Base-by-base conservation (phyloP, 2,329 filamentous ascomycete genomes). In the Fusarium transvaalense region DNA sequence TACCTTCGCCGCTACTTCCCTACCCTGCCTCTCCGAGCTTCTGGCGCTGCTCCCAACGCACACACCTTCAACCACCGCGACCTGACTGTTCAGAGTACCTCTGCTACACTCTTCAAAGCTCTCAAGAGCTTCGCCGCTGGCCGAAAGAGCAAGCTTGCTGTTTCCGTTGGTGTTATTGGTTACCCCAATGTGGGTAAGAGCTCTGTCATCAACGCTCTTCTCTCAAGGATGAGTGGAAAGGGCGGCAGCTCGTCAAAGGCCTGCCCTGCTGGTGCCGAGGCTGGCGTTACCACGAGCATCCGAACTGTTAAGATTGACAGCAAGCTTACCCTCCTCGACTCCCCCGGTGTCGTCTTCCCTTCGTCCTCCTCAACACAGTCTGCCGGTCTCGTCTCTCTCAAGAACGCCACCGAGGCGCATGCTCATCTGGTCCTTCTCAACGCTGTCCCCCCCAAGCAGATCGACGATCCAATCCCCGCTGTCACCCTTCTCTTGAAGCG, bases 131-230 rank as follows among this genome's bases (percentile, higher is more conserved):
- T 92, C 76, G 92, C 94, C 12, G 91, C 92, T 60, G 88, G 87
- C 64, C 92, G 92, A 74, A 91, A 97, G 77, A 84, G 97, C 71
- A 97, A 97, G 85, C 91, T 94, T 57, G 91, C 94, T 54, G 89
- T 97, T 74, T 94, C 92, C 21, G 94, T 97, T 64, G 94, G 94
- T 69, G 92, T 97, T 66, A 97, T 97, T 73, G 94, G 94, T 29
- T 97, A 97, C 79, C 94, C 94, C 74, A 97, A 97, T 78, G 94
- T 97, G 62, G 94, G 94, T 77, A 97, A 97, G 84, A 97, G 93
- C 29, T 97, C 94, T 51, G 93, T 97, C 75, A 97, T 97, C 85
- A 97, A 97, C 79, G 92, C 94, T 17, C 89, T 97, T 57, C 91
- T 93, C 21, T 89, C 92, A 37, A 88, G 93, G 37, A 84, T 97